Evolutionary conservation across 1,284 basidiomycete species (phyloP).

Genomic region (Laetiporus sulphureus): DNA sequence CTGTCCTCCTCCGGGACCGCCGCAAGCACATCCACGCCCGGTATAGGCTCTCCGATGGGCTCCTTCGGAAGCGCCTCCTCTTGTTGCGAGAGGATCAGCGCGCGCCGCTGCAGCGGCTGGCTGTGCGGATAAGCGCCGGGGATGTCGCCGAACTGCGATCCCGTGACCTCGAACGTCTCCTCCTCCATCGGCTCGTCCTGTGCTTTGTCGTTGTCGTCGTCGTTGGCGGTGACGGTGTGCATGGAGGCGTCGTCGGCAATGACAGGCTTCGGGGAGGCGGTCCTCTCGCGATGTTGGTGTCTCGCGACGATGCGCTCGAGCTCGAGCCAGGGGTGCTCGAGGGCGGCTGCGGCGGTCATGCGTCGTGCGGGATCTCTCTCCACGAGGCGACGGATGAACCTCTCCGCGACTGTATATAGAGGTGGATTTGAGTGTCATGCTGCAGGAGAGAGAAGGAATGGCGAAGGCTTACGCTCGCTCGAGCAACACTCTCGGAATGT

Average conservation of each 20-base stretch:
- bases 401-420: conserved; percentile 10
- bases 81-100: conserved; percentile 33
- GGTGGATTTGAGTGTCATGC: not conserved
- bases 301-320: conserved; percentile 3
- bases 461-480: not conserved
- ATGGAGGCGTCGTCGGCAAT: conserved; percentile 22
- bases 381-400: conserved; percentile 45
- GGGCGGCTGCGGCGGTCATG: conserved; percentile 53
- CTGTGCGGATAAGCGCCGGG: conserved; percentile 20
- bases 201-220: not conserved
- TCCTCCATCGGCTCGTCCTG: conserved; percentile 2
- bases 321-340: conserved; percentile 61
- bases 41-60: not conserved
- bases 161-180: not conserved
- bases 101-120: conserved; percentile 6
- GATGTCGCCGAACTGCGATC: conserved; percentile 3
- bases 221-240: not conserved
- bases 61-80: conserved; percentile 7
- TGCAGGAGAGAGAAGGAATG: conserved; percentile 5
- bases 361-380: conserved; percentile 45
- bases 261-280: conserved; percentile 17
- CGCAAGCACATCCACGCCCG: conserved; percentile 5
- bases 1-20: conserved; percentile 3
- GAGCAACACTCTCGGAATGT: conserved; percentile 32
- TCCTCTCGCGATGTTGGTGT: conserved; percentile 4